Evolutionary conservation across 306 rosid species (phyloP).

Genomic region (Glycine soja): DNA sequence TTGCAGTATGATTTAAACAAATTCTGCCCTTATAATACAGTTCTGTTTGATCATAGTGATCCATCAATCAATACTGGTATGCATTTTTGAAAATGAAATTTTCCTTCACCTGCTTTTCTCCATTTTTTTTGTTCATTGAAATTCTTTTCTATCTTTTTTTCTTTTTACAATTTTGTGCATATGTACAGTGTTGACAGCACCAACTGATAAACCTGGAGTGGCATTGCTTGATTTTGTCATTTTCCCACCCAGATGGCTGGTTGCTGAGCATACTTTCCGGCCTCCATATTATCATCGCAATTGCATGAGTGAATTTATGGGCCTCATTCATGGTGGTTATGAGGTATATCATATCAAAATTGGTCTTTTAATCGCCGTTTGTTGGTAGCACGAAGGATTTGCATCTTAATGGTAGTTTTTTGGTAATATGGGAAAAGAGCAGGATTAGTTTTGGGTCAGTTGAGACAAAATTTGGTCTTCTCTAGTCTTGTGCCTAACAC

Average conservation of each 20-base stretch:
- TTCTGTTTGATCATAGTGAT: slow-evolving; percentile 85
- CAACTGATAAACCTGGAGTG: slow-evolving; percentile 90
- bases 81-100: slow-evolving; percentile 12
- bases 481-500: slow-evolving; percentile 26
- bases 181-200: slow-evolving; percentile 85
- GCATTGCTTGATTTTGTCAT: slow-evolving; percentile 94
- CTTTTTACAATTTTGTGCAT: slow-evolving; percentile 15
- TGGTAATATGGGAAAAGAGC: no score
- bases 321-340: slow-evolving; percentile 91
- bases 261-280: slow-evolving; percentile 95
- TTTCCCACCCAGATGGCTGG: slow-evolving; percentile 96
- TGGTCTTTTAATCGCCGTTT: neutral
- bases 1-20: slow-evolving; percentile 86
- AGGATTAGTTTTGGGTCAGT: no score
- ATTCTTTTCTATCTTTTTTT: no score
- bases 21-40: slow-evolving; percentile 96
- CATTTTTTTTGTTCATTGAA: neutral
- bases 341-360: slow-evolving; percentile 59
- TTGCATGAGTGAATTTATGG: slow-evolving; percentile 99
- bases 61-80: slow-evolving; percentile 95
- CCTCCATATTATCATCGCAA: slow-evolving; percentile 99
- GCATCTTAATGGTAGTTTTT: no score
- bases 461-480: slow-evolving; percentile 19
- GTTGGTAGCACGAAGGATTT: neutral
- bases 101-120: slow-evolving; percentile 1